phyloP scores from a whole-genome alignment of 345 rosid genomes.

The Limnanthes douglasii region DNA sequence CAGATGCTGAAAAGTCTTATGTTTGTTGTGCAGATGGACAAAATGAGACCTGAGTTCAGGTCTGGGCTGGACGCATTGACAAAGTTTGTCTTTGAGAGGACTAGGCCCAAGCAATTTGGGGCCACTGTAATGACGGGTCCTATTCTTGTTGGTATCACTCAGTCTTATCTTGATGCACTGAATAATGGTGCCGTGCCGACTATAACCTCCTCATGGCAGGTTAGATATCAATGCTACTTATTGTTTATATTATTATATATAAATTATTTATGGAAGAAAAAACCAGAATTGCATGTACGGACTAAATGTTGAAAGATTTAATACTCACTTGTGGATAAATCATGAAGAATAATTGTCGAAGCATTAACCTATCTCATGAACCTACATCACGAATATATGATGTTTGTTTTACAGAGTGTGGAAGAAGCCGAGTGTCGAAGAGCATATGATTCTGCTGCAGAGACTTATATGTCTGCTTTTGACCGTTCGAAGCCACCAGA shows the following conservation, averaged over 20 bases:
- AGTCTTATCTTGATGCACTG: constrained; percentile 86
- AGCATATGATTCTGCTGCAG: constrained; percentile 79
- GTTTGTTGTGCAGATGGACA: constrained; percentile 55
- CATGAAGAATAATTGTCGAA: too few species aligned
- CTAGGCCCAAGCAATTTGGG: constrained; percentile 93
- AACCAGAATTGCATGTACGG: too few species aligned
- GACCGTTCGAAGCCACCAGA: constrained; percentile 68
- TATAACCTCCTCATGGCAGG: constrained; percentile 99
- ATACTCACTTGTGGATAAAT: too few species aligned
- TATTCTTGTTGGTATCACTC: constrained; percentile 73
- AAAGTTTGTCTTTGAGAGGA: constrained; percentile 91
- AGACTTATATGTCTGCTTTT: constrained; percentile 51
- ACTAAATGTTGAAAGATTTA: too few species aligned
- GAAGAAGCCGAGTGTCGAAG: constrained; percentile 96
- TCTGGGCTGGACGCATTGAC: constrained; percentile 90
- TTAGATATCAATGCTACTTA: too few species aligned
- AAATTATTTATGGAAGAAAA: too few species aligned
- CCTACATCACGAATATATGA: too few species aligned
- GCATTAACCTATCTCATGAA: too few species aligned
- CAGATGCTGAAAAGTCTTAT: too few species aligned
- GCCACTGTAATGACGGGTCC: constrained; percentile 91
- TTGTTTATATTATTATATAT: too few species aligned
- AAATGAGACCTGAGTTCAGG: constrained; percentile 73
- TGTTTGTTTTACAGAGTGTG: constrained; percentile 57
- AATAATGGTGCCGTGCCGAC: constrained; percentile 98